These are phyloP conservation scores for Diplodia intermedia DNA, from an alignment of 2,329 filamentous ascomycete species.

Conservation along the genomic window DNA sequence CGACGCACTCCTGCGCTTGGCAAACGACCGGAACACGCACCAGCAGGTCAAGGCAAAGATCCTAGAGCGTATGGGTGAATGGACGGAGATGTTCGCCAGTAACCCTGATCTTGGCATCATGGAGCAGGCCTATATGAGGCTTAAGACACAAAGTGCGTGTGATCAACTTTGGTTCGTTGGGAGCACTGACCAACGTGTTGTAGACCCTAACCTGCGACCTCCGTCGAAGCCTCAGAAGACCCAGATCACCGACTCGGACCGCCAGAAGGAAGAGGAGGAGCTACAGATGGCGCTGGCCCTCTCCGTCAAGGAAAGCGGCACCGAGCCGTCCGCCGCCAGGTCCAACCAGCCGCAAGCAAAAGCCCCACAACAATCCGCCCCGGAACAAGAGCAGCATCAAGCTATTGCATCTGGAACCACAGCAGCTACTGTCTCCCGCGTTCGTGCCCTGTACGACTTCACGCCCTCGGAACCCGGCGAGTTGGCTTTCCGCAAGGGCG, in stretches of 20 bases:
- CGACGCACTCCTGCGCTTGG: conserved; percentile 87
- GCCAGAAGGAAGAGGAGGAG: conserved; percentile 96
- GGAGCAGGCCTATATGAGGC: conserved; percentile 88
- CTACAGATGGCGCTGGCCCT: conserved; percentile 93
- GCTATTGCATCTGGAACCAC: conserved; percentile 82
- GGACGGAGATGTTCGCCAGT: conserved; percentile 90
- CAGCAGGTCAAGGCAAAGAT: conserved; percentile 97
- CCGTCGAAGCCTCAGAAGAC: conserved; percentile 94
- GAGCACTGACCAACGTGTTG: conserved; percentile 45
- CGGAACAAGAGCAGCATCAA: conserved; percentile 56
- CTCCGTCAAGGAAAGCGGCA: conserved; percentile 82
- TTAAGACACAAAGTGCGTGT: conserved; percentile 71
- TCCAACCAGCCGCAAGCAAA: conserved; percentile 51
- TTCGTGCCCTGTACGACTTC: conserved; percentile 93
- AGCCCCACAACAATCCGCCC: neutral
- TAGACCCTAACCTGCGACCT: conserved; percentile 86
- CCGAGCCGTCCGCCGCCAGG: conserved; percentile 48
- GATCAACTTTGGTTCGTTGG: neutral
- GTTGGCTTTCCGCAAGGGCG: conserved; percentile 93
- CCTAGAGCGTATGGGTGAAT: conserved; percentile 92
- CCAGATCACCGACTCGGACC: conserved; percentile 85
- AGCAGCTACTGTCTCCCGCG: conserved; percentile 92
- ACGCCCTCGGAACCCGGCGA: conserved; percentile 92
- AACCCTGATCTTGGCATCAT: conserved; percentile 96
- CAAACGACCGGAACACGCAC: conserved; percentile 93